phyloP scores from a whole-genome alignment of 2,329 filamentous ascomycete species.

The Colletotrichum theobromicola region DNA sequence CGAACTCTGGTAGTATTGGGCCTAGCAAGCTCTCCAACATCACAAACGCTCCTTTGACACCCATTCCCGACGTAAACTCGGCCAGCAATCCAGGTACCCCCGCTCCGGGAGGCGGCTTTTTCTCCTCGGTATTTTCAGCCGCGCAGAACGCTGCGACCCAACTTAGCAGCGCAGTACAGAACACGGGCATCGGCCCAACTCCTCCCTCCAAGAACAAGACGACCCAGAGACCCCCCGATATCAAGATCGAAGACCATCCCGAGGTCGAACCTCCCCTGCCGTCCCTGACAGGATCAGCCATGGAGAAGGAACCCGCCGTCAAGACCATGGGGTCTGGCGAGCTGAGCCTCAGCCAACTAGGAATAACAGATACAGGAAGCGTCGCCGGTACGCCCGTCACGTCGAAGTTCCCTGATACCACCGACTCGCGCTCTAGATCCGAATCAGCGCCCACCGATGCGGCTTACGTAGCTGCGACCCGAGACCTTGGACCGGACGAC shows the following conservation, averaged over 20 bases:
- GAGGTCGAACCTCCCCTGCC: conserved; percentile 46
- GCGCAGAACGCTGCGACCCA: conserved; percentile 89
- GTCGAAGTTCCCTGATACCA: conserved; percentile 57
- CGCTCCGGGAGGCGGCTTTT: conserved; percentile 74
- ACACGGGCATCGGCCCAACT: conserved; percentile 56
- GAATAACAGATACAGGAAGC: conserved; percentile 69
- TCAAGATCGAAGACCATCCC: conserved; percentile 40
- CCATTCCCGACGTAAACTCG: conserved; percentile 72
- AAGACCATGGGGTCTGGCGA: conserved; percentile 91
- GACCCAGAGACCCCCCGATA: conserved; percentile 35
- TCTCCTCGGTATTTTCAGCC: conserved; percentile 90
- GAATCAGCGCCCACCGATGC: conserved; percentile 63
- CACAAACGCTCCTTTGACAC: conserved; percentile 74
- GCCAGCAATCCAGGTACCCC: conserved; percentile 48
- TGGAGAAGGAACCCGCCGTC: conserved; percentile 73
- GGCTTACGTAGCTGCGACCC: conserved; percentile 27
- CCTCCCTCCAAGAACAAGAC: conserved; percentile 44
- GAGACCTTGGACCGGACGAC: conserved; percentile 44
- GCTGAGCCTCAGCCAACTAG: conserved; percentile 86
- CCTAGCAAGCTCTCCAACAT: conserved; percentile 90
- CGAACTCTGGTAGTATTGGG: conserved; percentile 60
- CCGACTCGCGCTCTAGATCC: conserved; percentile 55
- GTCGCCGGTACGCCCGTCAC: conserved; percentile 60
- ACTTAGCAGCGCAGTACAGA: conserved; percentile 76
- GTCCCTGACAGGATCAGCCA: conserved; percentile 31